phyloP scores from a whole-genome alignment of 2,329 filamentous ascomycete species.

The Pleomassaria siparia region DNA sequence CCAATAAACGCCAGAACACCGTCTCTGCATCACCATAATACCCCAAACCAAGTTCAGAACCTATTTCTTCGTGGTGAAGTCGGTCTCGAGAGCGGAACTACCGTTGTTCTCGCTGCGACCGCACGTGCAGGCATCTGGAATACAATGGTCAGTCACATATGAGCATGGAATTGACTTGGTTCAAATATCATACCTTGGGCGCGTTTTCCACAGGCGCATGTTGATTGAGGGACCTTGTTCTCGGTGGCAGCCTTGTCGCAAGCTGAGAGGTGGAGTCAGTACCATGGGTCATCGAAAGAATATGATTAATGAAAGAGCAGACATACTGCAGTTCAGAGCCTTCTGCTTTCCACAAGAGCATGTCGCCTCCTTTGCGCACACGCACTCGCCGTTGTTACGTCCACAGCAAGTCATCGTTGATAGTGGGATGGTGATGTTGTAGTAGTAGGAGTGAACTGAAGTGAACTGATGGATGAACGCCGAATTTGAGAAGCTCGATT shows the following conservation, averaged over 20 bases:
- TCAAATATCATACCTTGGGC: slow-evolving; percentile 60
- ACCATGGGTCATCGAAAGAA: not conserved
- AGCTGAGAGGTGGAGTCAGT: slow-evolving; percentile 26
- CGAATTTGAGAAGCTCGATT: not conserved
- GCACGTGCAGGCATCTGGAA: slow-evolving; percentile 67
- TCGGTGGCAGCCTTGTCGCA: slow-evolving; percentile 76
- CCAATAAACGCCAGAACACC: slow-evolving; percentile 20
- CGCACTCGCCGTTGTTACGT: slow-evolving; percentile 57
- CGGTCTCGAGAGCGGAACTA: slow-evolving; percentile 70
- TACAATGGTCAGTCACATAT: slow-evolving; percentile 7
- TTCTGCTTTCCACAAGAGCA: slow-evolving; percentile 91
- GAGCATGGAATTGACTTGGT: not conserved
- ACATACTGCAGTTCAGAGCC: slow-evolving; percentile 74
- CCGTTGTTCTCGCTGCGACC: slow-evolving; percentile 68
- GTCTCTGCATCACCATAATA: not conserved
- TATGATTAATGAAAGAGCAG: slow-evolving; percentile 6
- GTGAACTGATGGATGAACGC: not conserved
- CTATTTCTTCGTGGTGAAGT: slow-evolving; percentile 74
- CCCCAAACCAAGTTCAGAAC: not conserved
- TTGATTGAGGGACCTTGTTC: slow-evolving; percentile 68
- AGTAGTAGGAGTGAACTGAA: not conserved
- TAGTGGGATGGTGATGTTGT: slow-evolving; percentile 1
- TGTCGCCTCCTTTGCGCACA: slow-evolving; percentile 60
- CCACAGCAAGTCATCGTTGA: slow-evolving; percentile 59
- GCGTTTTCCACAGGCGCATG: slow-evolving; percentile 78